Base-by-base conservation (phyloP, 1,139 yeast species). In the Neolecta irregularis region DNA sequence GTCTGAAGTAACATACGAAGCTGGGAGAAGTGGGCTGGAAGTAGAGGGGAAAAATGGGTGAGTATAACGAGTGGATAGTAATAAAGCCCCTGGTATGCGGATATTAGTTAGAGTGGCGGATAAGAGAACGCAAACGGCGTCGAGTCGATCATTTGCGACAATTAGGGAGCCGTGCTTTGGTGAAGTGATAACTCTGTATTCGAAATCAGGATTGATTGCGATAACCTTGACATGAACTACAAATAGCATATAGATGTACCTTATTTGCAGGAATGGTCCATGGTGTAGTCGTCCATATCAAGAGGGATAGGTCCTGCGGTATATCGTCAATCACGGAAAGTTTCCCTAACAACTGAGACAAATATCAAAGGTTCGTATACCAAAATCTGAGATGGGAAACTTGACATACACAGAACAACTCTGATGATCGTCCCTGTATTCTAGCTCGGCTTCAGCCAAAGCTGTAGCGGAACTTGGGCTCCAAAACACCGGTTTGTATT, bases 241-340 rank as follows among this genome's bases (percentile, higher is more conserved):
- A 11, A 28, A 3, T 20, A 28, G 7, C 3, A 28, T 28, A 20
- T 16, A 5, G 9, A 12, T 20, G 12, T 12, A 28, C 31, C 12
- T 7, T 65, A 51, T 91, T 88, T 0, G 93, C 76, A 2, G 81
- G 79, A 24, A 91, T 61, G 0, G 99, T 91, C 99, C 99, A 88
- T 0, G 98, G 96, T 1, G 98, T 88, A 1, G 95, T 83, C 0
- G 99, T 88, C 99, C 99, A 88, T 38, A 88, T 80, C 2, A 55
- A 51, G 6, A 54, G 48, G 13, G 43, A 41, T 3, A 41, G 16
- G 21, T 22, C 22, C 20, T 26, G 16, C 16, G 43, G 6, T 5
- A 41, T 35, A 36, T 36, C 5, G 22, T 17, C 26, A 16, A 11
- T n/a, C n/a, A 16, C n/a, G 6, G 24, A 25, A 17, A 34, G 15